Conservation (phyloP, 352 stramenopile genomes). For the Saprolegnia parasitica region DNA sequence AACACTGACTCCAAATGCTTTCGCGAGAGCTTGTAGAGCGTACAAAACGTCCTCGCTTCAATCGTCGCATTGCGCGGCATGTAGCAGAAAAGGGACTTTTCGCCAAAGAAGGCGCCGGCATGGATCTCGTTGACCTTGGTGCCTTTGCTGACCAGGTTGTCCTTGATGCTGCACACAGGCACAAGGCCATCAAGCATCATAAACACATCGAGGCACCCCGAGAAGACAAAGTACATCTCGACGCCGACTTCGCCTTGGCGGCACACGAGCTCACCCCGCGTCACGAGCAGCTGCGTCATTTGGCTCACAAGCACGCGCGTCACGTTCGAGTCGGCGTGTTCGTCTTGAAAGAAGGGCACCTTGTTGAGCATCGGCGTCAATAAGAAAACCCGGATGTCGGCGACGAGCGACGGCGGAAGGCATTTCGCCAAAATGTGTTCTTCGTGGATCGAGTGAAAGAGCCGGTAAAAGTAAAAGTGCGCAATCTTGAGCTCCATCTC, state of each 20-base stretch:
- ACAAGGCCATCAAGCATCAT: constrained; percentile 34
- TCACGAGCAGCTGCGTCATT: constrained; percentile 57
- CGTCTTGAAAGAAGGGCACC: constrained; percentile 56
- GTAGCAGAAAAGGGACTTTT: constrained; percentile 55
- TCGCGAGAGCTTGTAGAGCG: constrained; percentile 51
- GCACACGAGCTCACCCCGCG: constrained; percentile 63
- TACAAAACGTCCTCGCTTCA: constrained; percentile 49
- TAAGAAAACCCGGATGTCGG: constrained; percentile 64
- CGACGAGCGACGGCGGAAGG: constrained; percentile 58
- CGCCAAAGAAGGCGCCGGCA: constrained; percentile 51
- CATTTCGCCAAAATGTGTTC: constrained; percentile 56
- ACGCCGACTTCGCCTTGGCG: constrained; percentile 53
- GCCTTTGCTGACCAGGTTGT: constrained; percentile 8
- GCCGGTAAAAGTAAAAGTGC: constrained; percentile 59
- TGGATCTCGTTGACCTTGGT: constrained; percentile 56
- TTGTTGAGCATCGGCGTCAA: constrained; percentile 68
- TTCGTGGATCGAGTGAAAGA: constrained; percentile 64
- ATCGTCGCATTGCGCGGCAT: constrained; percentile 44
- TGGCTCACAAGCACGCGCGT: constrained; percentile 66
- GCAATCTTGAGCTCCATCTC: constrained; percentile 47
- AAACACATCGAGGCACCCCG: constrained; percentile 47
- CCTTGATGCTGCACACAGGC: constrained; percentile 1
- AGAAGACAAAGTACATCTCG: constrained; percentile 80
- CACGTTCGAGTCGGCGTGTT: constrained; percentile 44
- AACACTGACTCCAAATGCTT: constrained; percentile 56